These are phyloP conservation scores for Schizosaccharomyces versatilis DNA, from an alignment of 1,139 yeast species.

Conservation along the genomic window DNA sequence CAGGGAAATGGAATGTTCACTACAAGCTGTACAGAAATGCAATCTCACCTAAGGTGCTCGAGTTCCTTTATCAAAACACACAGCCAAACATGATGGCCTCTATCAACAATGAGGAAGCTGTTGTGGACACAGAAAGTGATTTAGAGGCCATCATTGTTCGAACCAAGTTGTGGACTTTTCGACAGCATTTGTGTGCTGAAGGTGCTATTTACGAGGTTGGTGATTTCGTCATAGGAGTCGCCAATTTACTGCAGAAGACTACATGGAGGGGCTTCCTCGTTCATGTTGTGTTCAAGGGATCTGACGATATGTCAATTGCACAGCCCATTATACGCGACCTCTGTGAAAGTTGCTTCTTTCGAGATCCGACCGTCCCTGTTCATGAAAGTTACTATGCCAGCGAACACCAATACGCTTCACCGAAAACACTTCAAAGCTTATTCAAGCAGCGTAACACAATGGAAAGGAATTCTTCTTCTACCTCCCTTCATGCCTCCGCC, in stretches of 20 bases:
- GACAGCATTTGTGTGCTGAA: not conserved
- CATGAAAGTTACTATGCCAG: not conserved
- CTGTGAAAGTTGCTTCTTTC: not conserved
- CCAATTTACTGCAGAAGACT: not conserved
- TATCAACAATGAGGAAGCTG: not conserved
- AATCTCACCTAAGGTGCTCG: not conserved
- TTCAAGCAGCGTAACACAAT: not conserved
- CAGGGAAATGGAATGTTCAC: not conserved
- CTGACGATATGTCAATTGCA: not conserved
- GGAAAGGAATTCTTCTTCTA: too few species aligned
- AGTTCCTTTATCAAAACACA: not conserved
- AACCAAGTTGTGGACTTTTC: not conserved
- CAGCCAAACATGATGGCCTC: not conserved
- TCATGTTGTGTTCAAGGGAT: not conserved
- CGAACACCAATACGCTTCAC: not conserved
- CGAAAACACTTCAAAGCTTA: not conserved
- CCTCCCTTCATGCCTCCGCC: too few species aligned
- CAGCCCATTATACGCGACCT: not conserved
- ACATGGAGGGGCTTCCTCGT: not conserved
- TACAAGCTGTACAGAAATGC: not conserved
- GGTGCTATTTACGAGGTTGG: conserved; percentile 1
- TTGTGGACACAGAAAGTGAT: not conserved
- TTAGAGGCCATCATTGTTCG: not conserved
- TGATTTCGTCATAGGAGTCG: not conserved
- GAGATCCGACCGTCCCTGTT: not conserved